These are phyloP conservation scores for Oryza longistaminata DNA, from an alignment of 176 grass and related monocot genomes.

Conservation along the genomic window DNA sequence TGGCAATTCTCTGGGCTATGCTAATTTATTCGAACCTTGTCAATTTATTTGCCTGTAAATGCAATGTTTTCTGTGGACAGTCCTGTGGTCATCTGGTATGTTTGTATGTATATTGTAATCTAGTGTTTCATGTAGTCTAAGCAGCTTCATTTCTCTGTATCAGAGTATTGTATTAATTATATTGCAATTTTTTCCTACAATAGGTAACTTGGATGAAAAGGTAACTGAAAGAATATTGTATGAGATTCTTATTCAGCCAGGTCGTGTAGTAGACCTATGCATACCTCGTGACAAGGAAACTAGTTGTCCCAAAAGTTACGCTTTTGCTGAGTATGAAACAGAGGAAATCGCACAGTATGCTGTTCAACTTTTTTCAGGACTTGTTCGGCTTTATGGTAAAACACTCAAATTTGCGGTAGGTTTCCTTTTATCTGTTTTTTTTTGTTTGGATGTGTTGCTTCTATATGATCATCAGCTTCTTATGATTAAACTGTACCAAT, in stretches of 20 bases:
- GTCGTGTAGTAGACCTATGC: slow-evolving; percentile 68
- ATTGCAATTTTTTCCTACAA: slow-evolving; percentile 14
- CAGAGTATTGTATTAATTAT: slow-evolving; percentile 24
- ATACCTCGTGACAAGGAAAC: slow-evolving; percentile 83
- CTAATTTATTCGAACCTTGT: slow-evolving; percentile 5
- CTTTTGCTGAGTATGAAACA: slow-evolving; percentile 90
- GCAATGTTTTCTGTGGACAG: background rate
- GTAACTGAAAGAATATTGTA: slow-evolving; percentile 74
- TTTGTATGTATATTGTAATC: background rate
- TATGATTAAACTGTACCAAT: background rate
- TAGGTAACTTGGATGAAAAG: slow-evolving; percentile 98
- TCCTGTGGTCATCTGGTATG: background rate
- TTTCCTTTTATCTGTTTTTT: slow-evolving; percentile 25
- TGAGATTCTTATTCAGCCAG: slow-evolving; percentile 92
- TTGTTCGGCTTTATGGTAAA: slow-evolving; percentile 71
- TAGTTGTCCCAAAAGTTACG: slow-evolving; percentile 66
- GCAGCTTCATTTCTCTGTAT: background rate
- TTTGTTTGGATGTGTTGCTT: background rate
- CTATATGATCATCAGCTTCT: background rate
- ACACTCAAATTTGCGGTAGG: slow-evolving; percentile 77
- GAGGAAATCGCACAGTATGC: slow-evolving; percentile 76
- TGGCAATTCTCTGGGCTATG: background rate
- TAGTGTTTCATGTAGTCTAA: background rate
- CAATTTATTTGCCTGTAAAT: background rate
- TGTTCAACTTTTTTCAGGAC: slow-evolving; percentile 55